Evolutionary conservation across 2,329 filamentous ascomycete genomes (phyloP), one percentile per base, ranked within the genome.

Genomic region (Aspergillus oerlinghausenensis): DNA sequence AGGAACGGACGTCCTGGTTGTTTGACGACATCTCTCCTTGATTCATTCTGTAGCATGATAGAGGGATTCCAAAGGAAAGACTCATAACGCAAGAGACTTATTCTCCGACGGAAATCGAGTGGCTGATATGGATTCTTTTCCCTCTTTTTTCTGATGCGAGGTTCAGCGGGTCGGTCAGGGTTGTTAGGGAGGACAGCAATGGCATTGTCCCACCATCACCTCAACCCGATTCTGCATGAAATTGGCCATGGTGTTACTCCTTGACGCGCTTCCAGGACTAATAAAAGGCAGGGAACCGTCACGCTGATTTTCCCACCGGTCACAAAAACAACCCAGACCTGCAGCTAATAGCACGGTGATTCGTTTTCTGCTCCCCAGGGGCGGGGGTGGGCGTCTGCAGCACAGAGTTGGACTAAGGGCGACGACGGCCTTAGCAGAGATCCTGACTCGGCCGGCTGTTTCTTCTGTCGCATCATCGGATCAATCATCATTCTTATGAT

Each of bases 361-460:
- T 63, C 56, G 61, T 53, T 49, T 60, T 38, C 32, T 17, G 32
- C 56, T 58, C 51, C 55, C 55, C 49, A 61, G 60, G 61, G 63
- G 63, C 60, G 57, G 43, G 43, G 23, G 43, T 47, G 43, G 43
- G 43, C 43, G 43, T 47, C 43, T 47, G 43, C 43, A 47, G 43
- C 42, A 45, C 42, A 23, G 21, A 10, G 42, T 45, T 23, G 42
- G 42, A 45, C 42, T 45, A 43, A 11, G 29, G 29, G 11, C 29
- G 29, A 35, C 4, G 40, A 21, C 40, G 17, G 21, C n/a, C n/a
- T 43, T 43, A 43, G 40, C 40, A 35, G 32, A 35, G 32, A 25
- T 28, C 49, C 32, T 35, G 49, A 38, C 49, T 35, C 19, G 21
- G 29, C 21, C 25, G 19, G 35, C 21, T 45, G 40, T 43, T 19